Evolutionary conservation across 768 basidiomycete species (phyloP).

Genomic region (Steccherinum ochraceum): DNA sequence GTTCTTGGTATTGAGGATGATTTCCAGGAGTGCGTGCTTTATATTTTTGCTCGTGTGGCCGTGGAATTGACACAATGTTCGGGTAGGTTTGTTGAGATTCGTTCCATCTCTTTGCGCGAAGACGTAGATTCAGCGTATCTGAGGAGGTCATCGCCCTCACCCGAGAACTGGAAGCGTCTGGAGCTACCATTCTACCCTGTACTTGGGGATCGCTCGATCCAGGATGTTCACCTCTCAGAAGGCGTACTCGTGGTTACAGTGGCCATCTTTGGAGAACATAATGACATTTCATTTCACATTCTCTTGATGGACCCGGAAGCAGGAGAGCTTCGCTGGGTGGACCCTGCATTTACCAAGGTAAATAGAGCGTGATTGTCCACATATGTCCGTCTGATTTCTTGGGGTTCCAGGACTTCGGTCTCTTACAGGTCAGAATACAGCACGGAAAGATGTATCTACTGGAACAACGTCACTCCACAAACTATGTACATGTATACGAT

Average conservation of each 20-base stretch:
- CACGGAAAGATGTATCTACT: background rate
- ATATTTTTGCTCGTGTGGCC: background rate
- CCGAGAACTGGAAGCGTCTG: slow-evolving; percentile 5
- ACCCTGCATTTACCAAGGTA: slow-evolving; percentile 13
- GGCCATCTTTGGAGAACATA: slow-evolving; percentile 13
- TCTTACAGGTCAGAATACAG: background rate
- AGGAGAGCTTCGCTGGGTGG: slow-evolving; percentile 17
- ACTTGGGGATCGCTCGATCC: slow-evolving; percentile 1
- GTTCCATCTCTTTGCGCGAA: slow-evolving; percentile 6
- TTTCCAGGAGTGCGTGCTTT: slow-evolving; percentile 16
- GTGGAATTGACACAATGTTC: background rate
- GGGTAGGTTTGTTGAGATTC: slow-evolving; percentile 10
- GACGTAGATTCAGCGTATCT: slow-evolving; percentile 3
- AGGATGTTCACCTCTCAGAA: slow-evolving; percentile 8
- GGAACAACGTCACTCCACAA: background rate
- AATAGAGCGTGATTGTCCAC: too few species aligned
- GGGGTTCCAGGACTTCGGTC: background rate
- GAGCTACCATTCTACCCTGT: slow-evolving; percentile 3
- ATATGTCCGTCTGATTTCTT: too few species aligned
- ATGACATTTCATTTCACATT: slow-evolving; percentile 15
- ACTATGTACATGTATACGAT: background rate
- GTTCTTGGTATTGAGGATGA: slow-evolving; percentile 16
- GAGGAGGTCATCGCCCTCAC: slow-evolving; percentile 4
- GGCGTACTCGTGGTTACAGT: slow-evolving; percentile 15
- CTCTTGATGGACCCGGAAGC: slow-evolving; percentile 14